phyloP scores from a whole-genome alignment of 176 grass and related monocot genomes.

The Cenchrus fungigraminus region DNA sequence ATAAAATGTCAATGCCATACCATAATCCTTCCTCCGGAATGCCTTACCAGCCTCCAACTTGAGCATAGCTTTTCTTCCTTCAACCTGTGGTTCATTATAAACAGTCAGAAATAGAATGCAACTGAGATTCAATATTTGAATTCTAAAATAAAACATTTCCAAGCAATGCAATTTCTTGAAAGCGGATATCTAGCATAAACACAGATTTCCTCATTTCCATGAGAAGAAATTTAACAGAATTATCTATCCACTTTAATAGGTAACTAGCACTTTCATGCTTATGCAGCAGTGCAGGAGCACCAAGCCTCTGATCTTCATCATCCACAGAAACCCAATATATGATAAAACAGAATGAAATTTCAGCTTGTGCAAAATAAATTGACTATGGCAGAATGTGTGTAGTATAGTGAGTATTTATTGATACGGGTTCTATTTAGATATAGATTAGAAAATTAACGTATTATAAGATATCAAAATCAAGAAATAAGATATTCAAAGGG shows the following conservation, averaged over 20 bases:
- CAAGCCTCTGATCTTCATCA: not conserved
- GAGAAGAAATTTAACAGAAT: not conserved
- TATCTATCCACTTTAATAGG: not conserved
- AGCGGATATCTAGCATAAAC: too few species aligned
- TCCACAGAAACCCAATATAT: not conserved
- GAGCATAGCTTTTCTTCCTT: not conserved
- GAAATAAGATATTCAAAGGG: not conserved
- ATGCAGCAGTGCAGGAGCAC: not conserved
- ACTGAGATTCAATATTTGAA: slow-evolving; percentile 6
- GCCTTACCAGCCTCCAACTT: slow-evolving; percentile 23
- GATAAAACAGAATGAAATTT: too few species aligned
- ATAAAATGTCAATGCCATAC: not conserved
- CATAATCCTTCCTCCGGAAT: slow-evolving; percentile 39
- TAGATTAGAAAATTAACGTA: not conserved
- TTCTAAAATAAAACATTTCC: slow-evolving; percentile 4
- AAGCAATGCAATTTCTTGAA: too few species aligned
- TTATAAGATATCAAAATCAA: not conserved
- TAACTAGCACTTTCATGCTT: slow-evolving; percentile 15
- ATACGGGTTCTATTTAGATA: not conserved
- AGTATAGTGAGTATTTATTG: not conserved
- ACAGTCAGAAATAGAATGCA: slow-evolving; percentile 10
- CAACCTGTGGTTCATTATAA: not conserved
- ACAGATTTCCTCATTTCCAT: not conserved
- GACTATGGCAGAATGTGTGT: not conserved
- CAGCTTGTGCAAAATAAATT: not conserved